Conservation (phyloP, 2,329 filamentous ascomycete genomes). For the Zymoseptoria passerinii region DNA sequence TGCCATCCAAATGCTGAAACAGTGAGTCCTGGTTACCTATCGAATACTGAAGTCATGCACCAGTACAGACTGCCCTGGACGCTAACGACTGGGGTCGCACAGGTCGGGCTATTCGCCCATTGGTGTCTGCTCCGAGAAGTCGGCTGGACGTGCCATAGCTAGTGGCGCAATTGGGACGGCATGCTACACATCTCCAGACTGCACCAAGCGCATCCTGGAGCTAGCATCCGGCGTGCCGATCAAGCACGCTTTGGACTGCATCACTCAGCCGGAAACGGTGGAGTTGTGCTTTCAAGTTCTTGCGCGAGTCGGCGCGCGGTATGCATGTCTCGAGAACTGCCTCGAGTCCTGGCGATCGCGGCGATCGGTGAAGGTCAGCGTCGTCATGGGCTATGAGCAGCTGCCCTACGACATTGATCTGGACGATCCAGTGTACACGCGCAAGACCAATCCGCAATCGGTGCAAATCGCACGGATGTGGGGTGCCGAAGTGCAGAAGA, state of each 20-base stretch:
- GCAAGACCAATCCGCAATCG: background rate
- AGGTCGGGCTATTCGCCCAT: background rate
- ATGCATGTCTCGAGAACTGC: constrained; percentile 1
- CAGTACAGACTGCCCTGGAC: background rate
- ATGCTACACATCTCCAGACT: background rate
- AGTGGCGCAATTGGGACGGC: background rate
- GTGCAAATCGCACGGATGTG: background rate
- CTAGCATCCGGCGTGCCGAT: background rate
- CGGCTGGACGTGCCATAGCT: background rate
- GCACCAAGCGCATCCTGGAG: background rate
- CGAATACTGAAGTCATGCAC: background rate
- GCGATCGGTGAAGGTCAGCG: background rate
- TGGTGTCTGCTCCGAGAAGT: background rate
- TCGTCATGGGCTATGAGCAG: constrained; percentile 3
- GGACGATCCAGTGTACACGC: background rate
- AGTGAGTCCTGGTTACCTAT: background rate
- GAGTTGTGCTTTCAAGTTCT: constrained; percentile 67
- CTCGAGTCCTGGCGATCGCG: background rate
- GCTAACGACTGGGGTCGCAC: background rate
- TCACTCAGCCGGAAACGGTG: constrained; percentile 90
- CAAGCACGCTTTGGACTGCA: constrained; percentile 63
- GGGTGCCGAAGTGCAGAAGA: background rate
- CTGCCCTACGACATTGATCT: background rate
- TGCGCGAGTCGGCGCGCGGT: background rate
- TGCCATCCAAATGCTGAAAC: constrained; percentile 2